Base-by-base conservation (phyloP, 2,329 filamentous ascomycete genomes). In the Apiospora malaysiana region DNA sequence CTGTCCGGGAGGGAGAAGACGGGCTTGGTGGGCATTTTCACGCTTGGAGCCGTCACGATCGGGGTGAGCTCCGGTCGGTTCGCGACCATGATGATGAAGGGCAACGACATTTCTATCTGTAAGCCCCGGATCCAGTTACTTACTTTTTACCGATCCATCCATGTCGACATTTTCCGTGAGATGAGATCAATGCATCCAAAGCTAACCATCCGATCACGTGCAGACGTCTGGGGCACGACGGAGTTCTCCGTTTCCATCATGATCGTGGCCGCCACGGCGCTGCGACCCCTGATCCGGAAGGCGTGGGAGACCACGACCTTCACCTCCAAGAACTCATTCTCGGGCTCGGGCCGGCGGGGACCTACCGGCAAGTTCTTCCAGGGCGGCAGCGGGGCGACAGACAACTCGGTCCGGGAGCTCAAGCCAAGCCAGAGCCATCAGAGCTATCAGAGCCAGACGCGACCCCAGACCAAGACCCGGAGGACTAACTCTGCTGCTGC, bases 101-200 rank as follows among this genome's bases (percentile, higher is more conserved):
- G 68, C 3, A 73, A 73, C 46, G 72, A 73, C 16, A 72, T 73
- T 16, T 69, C 68, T 2, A 21, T 71, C 21, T 69, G 71, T 72
- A 63, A 70, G 69, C n/a, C 12, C 16, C 2, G 27, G 2, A 32
- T 4, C 32, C 32, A 6, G 32, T 3, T 32, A 6, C 32, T 32
- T 32, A n/a, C n/a, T n/a, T n/a, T n/a, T n/a, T n/a, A n/a, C n/a
- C n/a, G n/a, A n/a, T n/a, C n/a, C 27, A 8, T 18, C 16, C 6
- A 32, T 59, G 8, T 8, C 12, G 18, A 42, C 40, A 42, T 42
- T 42, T 42, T 42, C 40, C n/a, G n/a, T n/a, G n/a, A n/a, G n/a
- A n/a, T n/a, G n/a, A n/a, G n/a, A n/a, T 42, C 12, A 10, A 10
- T 42, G 9, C 10, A 2, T 42, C 12, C 2, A 45, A 65, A 7